Evolutionary conservation across 495 filamentous ascomycete species (phyloP), one percentile per base, ranked within the genome.

Genomic region (Durotheca rogersii): DNA sequence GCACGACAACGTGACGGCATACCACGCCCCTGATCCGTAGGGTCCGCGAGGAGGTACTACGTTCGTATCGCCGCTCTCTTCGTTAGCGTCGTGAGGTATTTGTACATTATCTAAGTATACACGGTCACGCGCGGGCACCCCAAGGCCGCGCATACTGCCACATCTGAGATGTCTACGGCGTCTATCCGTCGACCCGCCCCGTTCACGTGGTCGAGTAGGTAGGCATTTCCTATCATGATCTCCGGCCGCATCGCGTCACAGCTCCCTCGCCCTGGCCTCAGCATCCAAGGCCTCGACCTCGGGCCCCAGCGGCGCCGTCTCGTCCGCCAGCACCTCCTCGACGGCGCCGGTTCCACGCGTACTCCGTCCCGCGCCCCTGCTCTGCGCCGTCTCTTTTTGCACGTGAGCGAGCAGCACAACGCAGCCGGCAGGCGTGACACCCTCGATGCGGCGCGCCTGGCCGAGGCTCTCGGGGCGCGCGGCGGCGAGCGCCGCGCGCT

Each of bases 371-470:
- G 23, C 23, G 23, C 15, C n/a, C 31, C 31, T 23, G 14, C 31
- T 32, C 38, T 14, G 19, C 15, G 29, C 18, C 16, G 17, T 49
- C 43, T 61, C 43, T 36, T 23, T 56, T 43, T 52, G 64, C 46
- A 81, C 80, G 60, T 75, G 75, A 29, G 62, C 66, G n/a, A 87
- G 61, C 49, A 89, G 49, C 39, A 72, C 66, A 43, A 87, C 53
- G 20, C 77, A 75, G 0, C 81, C 85, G 2, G 73, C 70, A 0
- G 85, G 81, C 21, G 85, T 88, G 6, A 84, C 68, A 1, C 93
- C 92, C 67, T 98, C 93, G 40, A 95, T 81, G 7, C 94, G 71
- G 39, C 89, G 71, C 12, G 92, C 91, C 82, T 95, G 91, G 2
- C 89, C 94, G 17, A 98, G 69, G 39, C 78, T 92, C 61, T 90